phyloP scores from a whole-genome alignment of 1,139 yeast genomes.

The Blastobotrys illinoisensis region DNA sequence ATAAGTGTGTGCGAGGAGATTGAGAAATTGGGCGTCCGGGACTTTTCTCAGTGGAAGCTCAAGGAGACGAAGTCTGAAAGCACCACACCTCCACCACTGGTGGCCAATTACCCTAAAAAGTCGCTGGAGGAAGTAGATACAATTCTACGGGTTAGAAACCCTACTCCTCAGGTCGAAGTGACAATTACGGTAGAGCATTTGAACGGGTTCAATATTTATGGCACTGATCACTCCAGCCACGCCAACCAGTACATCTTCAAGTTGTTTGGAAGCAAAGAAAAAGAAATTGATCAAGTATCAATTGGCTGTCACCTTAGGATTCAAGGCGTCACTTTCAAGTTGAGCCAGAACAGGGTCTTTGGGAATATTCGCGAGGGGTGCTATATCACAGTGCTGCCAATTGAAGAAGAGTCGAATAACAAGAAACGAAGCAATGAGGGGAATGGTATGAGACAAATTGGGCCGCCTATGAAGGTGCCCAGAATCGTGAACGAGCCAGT shows the following conservation, averaged over 20 bases:
- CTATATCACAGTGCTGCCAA: neutral
- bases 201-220: neutral
- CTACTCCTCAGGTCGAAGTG: neutral
- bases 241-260: neutral
- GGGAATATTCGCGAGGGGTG: constrained; percentile 8
- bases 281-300: neutral
- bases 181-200: neutral
- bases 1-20: neutral
- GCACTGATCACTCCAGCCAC: neutral
- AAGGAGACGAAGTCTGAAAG: neutral
- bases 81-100: neutral
- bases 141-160: neutral
- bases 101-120: neutral
- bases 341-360: neutral
- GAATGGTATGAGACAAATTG: neutral
- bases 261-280: neutral
- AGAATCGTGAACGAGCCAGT: neutral
- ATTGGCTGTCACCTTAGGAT: neutral
- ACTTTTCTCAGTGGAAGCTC: neutral
- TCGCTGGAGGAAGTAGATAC: neutral
- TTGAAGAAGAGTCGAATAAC: neutral
- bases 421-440: neutral
- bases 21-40: neutral
- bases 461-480: neutral
- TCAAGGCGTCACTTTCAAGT: neutral